Percentiles rank a stretch among this genome's conserved stretches.
These are phyloP conservation scores for Pichia nanzhaoensis DNA, from an alignment of 805 yeast genomes.

Conservation along the genomic window DNA sequence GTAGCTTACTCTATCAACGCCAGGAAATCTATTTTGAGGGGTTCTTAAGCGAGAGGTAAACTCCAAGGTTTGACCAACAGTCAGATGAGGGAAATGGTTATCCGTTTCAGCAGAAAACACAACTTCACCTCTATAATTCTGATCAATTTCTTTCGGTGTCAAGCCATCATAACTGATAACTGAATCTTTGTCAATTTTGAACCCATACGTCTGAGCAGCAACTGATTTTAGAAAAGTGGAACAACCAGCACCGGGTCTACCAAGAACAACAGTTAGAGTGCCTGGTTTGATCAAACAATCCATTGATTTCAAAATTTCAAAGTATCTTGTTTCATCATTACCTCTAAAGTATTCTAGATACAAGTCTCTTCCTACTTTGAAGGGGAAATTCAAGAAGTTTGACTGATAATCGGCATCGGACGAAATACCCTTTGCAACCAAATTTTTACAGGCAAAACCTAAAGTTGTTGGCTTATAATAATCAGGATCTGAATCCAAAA, in stretches of 20 bases:
- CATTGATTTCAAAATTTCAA: conserved; percentile 53
- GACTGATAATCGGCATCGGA: conserved; percentile 63
- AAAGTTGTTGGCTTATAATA: conserved; percentile 55
- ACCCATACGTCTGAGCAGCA: conserved; percentile 53
- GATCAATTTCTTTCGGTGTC: conserved; percentile 39
- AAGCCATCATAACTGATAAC: conserved; percentile 47
- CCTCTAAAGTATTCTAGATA: conserved; percentile 21
- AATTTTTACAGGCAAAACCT: conserved; percentile 52
- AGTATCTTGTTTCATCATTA: conserved; percentile 22
- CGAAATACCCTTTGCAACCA: conserved; percentile 60
- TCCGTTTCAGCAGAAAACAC: conserved; percentile 64
- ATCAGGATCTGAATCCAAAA: conserved; percentile 49
- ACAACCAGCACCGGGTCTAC: conserved; percentile 78
- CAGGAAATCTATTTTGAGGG: conserved; percentile 51
- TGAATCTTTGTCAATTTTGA: conserved; percentile 40
- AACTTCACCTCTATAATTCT: conserved; percentile 58
- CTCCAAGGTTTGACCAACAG: conserved; percentile 56
- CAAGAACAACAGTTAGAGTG: conserved; percentile 59
- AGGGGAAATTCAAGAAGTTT: conserved; percentile 42
- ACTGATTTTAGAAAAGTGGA: conserved; percentile 57
- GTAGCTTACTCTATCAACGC: conserved; percentile 43
- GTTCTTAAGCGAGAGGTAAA: conserved; percentile 56
- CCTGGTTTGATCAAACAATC: conserved; percentile 56
- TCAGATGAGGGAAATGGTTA: conserved; percentile 57
- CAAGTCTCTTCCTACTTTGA: conserved; percentile 29